A percentile compares a stretch with the other conserved stretches of the same genome.
phyloP scores from a whole-genome alignment of 1,284 basidiomycete species.

The Ustilago cynodontis region DNA sequence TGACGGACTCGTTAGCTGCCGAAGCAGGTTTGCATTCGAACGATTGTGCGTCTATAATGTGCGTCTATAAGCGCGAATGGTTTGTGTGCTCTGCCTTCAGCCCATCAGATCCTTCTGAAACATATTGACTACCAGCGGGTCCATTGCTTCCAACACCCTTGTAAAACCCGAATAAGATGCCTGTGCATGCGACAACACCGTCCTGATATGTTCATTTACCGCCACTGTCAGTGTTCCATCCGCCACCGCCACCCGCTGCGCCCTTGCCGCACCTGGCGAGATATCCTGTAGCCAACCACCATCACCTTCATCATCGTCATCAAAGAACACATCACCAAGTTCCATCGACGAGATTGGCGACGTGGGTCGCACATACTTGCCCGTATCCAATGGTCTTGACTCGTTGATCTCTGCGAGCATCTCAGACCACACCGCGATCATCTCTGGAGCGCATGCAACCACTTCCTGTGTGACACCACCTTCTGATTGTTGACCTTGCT shows the following conservation, averaged over 20 bases:
- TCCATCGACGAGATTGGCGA: conserved; percentile 55
- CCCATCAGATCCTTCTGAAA: conserved; percentile 57
- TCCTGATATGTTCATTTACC: conserved; percentile 47
- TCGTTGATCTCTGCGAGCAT: conserved; percentile 60
- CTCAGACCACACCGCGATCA: conserved; percentile 65
- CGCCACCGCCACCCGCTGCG: conserved; percentile 35
- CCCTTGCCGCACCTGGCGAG: conserved; percentile 57
- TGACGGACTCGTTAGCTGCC: background rate
- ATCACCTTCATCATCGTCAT: conserved; percentile 42
- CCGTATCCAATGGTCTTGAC: conserved; percentile 26
- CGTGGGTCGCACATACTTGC: conserved; percentile 39
- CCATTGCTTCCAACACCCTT: conserved; percentile 46
- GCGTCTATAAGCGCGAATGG: too few species aligned
- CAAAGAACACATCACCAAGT: conserved; percentile 38
- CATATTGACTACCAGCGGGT: conserved; percentile 64
- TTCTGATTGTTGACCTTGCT: background rate
- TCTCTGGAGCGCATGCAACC: conserved; percentile 40
- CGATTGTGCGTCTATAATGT: background rate
- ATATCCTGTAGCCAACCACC: conserved; percentile 61
- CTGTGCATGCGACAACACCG: conserved; percentile 54
- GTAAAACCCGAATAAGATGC: conserved; percentile 32
- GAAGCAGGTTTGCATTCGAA: background rate
- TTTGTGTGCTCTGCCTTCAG: background rate
- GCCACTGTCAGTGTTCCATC: conserved; percentile 53
- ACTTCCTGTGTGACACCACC: conserved; percentile 17